Conservation (phyloP, 75 land plant species). For the Ceratopteris richardii region DNA sequence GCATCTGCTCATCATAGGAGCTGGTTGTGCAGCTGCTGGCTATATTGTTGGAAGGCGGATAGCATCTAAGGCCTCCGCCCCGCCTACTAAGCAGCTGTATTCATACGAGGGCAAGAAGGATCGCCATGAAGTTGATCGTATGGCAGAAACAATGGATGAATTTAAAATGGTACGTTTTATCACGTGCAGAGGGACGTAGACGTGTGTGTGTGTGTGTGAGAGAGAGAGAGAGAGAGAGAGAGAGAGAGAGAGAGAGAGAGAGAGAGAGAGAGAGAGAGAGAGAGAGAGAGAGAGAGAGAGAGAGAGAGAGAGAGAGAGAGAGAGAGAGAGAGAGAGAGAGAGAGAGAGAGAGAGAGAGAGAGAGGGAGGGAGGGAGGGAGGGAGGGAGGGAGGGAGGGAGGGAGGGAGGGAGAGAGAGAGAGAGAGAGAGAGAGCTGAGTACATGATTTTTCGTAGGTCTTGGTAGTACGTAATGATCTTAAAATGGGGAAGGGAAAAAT, state of each 20-base stretch:
- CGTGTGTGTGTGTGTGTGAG: background rate
- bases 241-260: no score
- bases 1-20: slow-evolving; percentile 21
- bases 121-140: slow-evolving; percentile 55
- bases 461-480: slow-evolving; percentile 92
- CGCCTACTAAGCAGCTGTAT: slow-evolving; percentile 2
- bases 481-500: slow-evolving; percentile 99
- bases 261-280: no score
- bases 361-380: no score
- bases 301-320: no score
- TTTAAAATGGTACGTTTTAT: slow-evolving; percentile 82
- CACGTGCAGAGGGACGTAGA: background rate
- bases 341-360: background rate
- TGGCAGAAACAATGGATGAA: slow-evolving; percentile 86
- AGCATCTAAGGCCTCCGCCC: background rate
- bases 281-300: no score
- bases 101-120: slow-evolving; percentile 18
- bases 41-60: slow-evolving; percentile 16
- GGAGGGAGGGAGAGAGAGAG: background rate
- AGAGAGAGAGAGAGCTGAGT: background rate
- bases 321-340: no score
- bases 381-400: no score
- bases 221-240: no score
- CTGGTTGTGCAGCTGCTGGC: slow-evolving; percentile 21
- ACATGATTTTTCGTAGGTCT: slow-evolving; percentile 40